A percentile compares a stretch with the other conserved stretches of the same genome.
Conservation (phyloP, 1,139 yeast species). For the Lodderomyces metapsilosis region DNA sequence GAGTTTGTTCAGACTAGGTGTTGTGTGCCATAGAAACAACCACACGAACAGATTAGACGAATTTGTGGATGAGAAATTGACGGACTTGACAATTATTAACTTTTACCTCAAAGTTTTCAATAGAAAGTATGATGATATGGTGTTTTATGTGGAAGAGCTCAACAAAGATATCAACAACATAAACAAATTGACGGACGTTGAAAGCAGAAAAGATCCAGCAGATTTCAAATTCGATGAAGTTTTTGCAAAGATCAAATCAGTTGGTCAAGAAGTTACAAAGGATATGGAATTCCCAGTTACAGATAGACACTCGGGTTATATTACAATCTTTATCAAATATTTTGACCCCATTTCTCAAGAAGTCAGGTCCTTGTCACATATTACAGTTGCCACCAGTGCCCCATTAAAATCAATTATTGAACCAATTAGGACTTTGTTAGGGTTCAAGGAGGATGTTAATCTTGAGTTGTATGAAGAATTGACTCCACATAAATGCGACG, state of each 20-base stretch:
- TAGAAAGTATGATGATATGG: constrained; percentile 44
- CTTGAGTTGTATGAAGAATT: constrained; percentile 68
- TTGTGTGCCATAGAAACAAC: constrained; percentile 68
- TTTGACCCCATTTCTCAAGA: constrained; percentile 60
- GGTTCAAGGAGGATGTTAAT: constrained; percentile 37
- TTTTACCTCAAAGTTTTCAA: constrained; percentile 42
- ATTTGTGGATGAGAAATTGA: constrained; percentile 39
- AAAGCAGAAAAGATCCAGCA: constrained; percentile 18
- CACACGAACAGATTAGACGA: constrained; percentile 67
- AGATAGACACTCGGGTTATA: constrained; percentile 33
- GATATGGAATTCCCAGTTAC: constrained; percentile 19
- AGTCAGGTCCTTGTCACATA: constrained; percentile 62
- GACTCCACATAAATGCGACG: constrained; percentile 60
- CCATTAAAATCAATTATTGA: constrained; percentile 45
- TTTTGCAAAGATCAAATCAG: constrained; percentile 17
- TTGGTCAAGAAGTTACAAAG: constrained; percentile 10
- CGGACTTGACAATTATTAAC: constrained; percentile 30
- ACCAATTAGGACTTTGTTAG: constrained; percentile 43
- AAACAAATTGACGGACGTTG: constrained; percentile 10
- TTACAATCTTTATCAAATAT: constrained; percentile 63
- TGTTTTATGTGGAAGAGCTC: constrained; percentile 47
- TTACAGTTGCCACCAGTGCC: constrained; percentile 52
- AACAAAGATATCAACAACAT: constrained; percentile 32
- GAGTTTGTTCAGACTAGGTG: constrained; percentile 56
- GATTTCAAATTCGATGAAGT: constrained; percentile 26